These are phyloP conservation scores for Coemansia sp. DNA, from an alignment of 192 early-diverging fungal species.

Conservation along the genomic window DNA sequence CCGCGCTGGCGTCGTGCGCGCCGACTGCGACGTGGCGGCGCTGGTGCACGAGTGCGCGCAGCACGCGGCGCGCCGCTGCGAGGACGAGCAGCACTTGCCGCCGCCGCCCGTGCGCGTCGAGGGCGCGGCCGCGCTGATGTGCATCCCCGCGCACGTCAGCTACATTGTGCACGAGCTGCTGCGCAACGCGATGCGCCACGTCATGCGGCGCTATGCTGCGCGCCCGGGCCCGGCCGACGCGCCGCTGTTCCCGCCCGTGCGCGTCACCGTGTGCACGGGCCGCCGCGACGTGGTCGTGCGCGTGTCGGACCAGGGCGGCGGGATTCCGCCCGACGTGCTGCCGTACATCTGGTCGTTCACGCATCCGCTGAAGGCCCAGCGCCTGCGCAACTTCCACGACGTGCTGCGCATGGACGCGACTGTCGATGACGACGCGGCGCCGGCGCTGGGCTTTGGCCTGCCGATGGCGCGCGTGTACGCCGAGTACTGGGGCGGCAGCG, in stretches of 20 bases:
- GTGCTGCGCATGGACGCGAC: slow-evolving; percentile 76
- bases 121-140: slow-evolving; percentile 79
- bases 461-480: slow-evolving; percentile 89
- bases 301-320: slow-evolving; percentile 91
- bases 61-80: slow-evolving; percentile 41
- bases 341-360: slow-evolving; percentile 80
- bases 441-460: slow-evolving; percentile 80
- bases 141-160: slow-evolving; percentile 93
- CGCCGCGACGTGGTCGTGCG: slow-evolving; percentile 77
- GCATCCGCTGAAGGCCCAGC: slow-evolving; percentile 57
- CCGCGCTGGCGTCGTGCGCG: slow-evolving; percentile 47
- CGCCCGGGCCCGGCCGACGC: slow-evolving; percentile 9
- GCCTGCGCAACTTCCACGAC: slow-evolving; percentile 65
- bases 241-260: slow-evolving; percentile 68
- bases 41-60: slow-evolving; percentile 51
- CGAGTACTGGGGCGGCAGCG: slow-evolving; percentile 91
- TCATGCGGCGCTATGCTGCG: slow-evolving; percentile 55
- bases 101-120: too few relatives aligned
- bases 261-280: slow-evolving; percentile 76
- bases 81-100: too few relatives aligned
- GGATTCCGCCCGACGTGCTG: slow-evolving; percentile 64
- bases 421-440: slow-evolving; percentile 44
- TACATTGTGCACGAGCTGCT: slow-evolving; percentile 91
- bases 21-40: slow-evolving; percentile 44
- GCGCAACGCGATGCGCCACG: slow-evolving; percentile 77